Evolutionary conservation across 805 yeast species (phyloP).

Genomic region (Danielia oregonensis): DNA sequence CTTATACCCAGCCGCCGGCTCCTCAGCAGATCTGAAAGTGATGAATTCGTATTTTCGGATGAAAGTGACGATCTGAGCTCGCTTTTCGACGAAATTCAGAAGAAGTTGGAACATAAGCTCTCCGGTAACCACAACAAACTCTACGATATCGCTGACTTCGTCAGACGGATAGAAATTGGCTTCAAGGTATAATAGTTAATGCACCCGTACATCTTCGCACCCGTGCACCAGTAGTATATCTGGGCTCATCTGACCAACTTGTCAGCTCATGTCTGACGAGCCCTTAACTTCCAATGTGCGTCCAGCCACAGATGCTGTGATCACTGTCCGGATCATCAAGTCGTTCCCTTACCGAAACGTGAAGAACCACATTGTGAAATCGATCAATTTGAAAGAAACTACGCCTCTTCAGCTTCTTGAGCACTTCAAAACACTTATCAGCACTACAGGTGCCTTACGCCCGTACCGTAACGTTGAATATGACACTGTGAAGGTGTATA

Average conservation of each 20-base stretch:
- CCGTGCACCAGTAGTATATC: not conserved
- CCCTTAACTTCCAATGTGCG: conserved; percentile 78
- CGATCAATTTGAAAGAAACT: conserved; percentile 65
- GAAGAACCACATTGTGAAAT: conserved; percentile 64
- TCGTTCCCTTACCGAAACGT: conserved; percentile 91
- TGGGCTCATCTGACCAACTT: not conserved
- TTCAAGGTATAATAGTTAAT: conserved; percentile 15
- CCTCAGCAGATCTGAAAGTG: conserved; percentile 15
- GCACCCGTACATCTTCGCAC: conserved; percentile 12
- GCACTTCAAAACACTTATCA: conserved; percentile 41
- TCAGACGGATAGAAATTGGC: conserved; percentile 22
- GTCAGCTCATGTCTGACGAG: conserved; percentile 5
- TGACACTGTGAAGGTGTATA: conserved; percentile 79
- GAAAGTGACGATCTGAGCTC: conserved; percentile 21
- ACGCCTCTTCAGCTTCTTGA: conserved; percentile 65
- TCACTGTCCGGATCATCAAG: conserved; percentile 84
- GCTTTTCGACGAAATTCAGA: conserved; percentile 23
- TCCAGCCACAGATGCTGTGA: conserved; percentile 67
- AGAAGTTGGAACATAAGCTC: conserved; percentile 20
- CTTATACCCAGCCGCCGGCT: conserved; percentile 12
- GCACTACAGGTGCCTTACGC: conserved; percentile 64
- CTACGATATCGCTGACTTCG: conserved; percentile 23
- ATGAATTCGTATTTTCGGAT: conserved; percentile 14
- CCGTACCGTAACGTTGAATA: conserved; percentile 77
- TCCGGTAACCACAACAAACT: conserved; percentile 21